Base-by-base conservation (phyloP, 106 monocot genomes). In the Dendrobium chrysotoxum region DNA sequence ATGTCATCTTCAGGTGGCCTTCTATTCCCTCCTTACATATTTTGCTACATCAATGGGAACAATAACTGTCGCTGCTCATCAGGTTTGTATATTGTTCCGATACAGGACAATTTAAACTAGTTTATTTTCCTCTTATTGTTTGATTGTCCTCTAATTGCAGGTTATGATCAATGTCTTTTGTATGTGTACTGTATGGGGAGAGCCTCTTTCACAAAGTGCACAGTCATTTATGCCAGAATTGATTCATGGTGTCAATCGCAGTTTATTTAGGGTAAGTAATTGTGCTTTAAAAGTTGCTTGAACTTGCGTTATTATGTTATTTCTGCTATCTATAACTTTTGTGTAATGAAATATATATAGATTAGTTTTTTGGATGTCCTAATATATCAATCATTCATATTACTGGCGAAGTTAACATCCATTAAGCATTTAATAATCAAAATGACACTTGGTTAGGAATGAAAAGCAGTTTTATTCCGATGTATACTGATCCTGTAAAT, bases 191-290 rank as follows among this genome's bases (percentile, higher is more conserved):
- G 92, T 97, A 18, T 97, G 93, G 93, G 96, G 96, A 42, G 94
- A 97, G 58, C 96, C 96, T 53, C 90, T 97, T 65, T 97, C 96
- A 53, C 94, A 97, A 89, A 94, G 93, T 81, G 93, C 96, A 66
- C 96, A 97, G 57, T 97, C 96, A 79, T 97, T 97, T 83, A 97
- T 97, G 96, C 96, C 96, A n/a, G 96, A 94, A 58, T 82, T 97
- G 81, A 89, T 97, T 44, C 86, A 92, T 84, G 96, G 94, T 83
- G 79, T 89, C 28, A 92, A 97, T 61, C 88, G 86, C 53, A 97
- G 83, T 81, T 92, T 97, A 79, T 21, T 28, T 23, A 97, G 92
- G 96, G 96, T 94, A 44, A 46, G 81, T n/a, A 65, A 75, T 13
- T 35, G 35, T 3, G 35, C 35, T 35, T 35, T 35, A 53, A 15